Evolutionary conservation across 805 yeast species (phyloP).

Genomic region (Zygoascus biomembranicola): DNA sequence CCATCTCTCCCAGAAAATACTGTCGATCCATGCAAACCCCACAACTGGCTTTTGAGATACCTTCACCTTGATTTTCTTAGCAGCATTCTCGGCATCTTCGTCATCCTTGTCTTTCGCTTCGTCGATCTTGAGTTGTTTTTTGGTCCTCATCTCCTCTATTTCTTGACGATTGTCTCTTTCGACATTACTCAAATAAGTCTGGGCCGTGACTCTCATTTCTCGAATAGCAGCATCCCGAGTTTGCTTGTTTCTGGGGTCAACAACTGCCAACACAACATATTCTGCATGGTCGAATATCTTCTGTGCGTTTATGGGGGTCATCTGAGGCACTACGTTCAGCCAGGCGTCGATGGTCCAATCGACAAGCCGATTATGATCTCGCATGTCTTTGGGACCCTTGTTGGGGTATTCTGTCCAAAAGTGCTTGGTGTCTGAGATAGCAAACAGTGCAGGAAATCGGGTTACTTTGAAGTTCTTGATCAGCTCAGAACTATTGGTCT

Average conservation of each 20-base stretch:
- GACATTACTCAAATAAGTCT: slow-evolving; percentile 20
- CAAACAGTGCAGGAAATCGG: slow-evolving; percentile 26
- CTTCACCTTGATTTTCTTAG: slow-evolving; percentile 22
- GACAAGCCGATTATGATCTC: slow-evolving; percentile 22
- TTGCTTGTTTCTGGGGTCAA: slow-evolving; percentile 23
- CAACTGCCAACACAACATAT: slow-evolving; percentile 25
- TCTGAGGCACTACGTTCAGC: slow-evolving; percentile 30
- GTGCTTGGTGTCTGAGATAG: slow-evolving; percentile 21
- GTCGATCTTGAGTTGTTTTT: slow-evolving; percentile 25
- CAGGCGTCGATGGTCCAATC: slow-evolving; percentile 29
- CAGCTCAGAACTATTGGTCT: slow-evolving; percentile 22
- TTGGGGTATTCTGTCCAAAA: slow-evolving; percentile 22
- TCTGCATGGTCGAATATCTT: slow-evolving; percentile 23
- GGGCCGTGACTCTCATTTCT: slow-evolving; percentile 26
- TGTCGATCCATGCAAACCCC: slow-evolving; percentile 32
- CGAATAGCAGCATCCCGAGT: slow-evolving; percentile 18
- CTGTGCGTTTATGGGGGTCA: slow-evolving; percentile 28
- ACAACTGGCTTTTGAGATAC: slow-evolving; percentile 18
- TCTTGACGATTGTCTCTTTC: slow-evolving; percentile 19
- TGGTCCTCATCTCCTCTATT: slow-evolving; percentile 21
- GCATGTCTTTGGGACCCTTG: slow-evolving; percentile 26
- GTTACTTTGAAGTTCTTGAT: slow-evolving; percentile 22
- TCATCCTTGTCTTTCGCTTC: slow-evolving; percentile 28
- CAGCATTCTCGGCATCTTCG: slow-evolving; percentile 23
- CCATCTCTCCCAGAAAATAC: slow-evolving; percentile 28